Percentiles rank a stretch among this genome's conserved stretches.
phyloP scores from a whole-genome alignment of 2,329 filamentous ascomycete species.

The Xylariaceae sp. region DNA sequence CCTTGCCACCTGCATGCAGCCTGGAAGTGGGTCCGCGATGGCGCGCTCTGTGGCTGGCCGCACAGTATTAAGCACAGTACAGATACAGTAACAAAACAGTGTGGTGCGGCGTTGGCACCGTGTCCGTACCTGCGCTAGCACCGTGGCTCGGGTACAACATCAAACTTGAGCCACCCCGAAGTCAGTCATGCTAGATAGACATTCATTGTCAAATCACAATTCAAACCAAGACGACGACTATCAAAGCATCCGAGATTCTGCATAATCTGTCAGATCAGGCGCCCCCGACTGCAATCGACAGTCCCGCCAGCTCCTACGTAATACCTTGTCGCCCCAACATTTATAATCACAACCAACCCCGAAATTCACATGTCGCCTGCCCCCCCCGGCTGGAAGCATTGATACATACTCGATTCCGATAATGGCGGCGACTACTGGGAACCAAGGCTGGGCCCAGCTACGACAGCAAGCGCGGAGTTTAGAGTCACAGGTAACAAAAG shows the following conservation, averaged over 20 bases:
- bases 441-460: slow-evolving; percentile 82
- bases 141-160: neutral
- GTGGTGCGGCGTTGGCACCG: neutral
- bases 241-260: neutral
- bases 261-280: neutral
- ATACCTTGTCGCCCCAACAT: too few species aligned
- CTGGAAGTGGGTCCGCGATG: neutral
- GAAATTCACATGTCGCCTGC: slow-evolving; percentile 10
- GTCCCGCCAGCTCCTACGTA: neutral
- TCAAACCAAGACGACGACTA: neutral
- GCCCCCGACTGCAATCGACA: neutral
- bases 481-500: slow-evolving; percentile 73
- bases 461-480: slow-evolving; percentile 85
- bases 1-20: neutral
- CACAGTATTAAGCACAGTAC: neutral
- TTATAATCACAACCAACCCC: slow-evolving; percentile 1
- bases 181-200: neutral
- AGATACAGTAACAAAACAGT: neutral
- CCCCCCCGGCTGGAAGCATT: neutral
- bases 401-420: neutral
- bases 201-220: neutral
- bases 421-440: slow-evolving; percentile 53
- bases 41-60: neutral
- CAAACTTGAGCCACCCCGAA: neutral
- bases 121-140: neutral